phyloP scores from a whole-genome alignment of 2,329 filamentous ascomycete genomes.

The Lachnellula subtilissima region DNA sequence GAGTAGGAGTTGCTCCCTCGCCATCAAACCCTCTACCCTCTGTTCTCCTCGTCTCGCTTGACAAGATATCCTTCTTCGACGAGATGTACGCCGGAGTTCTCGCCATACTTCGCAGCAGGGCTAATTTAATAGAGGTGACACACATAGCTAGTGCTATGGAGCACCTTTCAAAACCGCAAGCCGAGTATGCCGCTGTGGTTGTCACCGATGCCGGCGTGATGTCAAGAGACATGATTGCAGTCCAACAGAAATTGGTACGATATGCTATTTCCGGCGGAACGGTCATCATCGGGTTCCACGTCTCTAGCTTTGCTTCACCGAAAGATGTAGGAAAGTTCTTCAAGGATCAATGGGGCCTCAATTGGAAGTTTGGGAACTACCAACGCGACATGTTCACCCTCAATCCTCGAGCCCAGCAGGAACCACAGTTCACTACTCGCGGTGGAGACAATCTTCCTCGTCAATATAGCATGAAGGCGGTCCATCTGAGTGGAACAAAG shows the following conservation, averaged over 20 bases:
- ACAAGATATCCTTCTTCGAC: background rate
- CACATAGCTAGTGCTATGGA: background rate
- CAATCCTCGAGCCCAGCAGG: background rate
- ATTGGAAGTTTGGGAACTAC: background rate
- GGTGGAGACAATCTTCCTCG: background rate
- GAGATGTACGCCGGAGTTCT: background rate
- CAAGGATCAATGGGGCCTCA: background rate
- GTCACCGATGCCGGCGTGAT: background rate
- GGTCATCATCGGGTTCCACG: constrained; percentile 1
- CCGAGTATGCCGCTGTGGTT: background rate
- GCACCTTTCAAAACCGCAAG: background rate
- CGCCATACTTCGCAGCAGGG: background rate
- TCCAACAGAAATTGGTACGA: constrained; percentile 1
- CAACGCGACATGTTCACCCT: background rate
- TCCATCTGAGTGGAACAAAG: background rate
- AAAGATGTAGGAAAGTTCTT: background rate
- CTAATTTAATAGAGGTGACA: background rate
- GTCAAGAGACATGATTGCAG: background rate
- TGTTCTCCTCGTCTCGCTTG: background rate
- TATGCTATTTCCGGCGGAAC: background rate
- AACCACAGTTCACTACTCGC: background rate
- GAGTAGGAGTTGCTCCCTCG: background rate
- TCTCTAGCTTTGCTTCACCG: background rate
- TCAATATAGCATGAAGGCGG: background rate
- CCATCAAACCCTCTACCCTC: background rate